Base-by-base conservation (phyloP, 306 rosid genomes). In the Alnus rubra region DNA sequence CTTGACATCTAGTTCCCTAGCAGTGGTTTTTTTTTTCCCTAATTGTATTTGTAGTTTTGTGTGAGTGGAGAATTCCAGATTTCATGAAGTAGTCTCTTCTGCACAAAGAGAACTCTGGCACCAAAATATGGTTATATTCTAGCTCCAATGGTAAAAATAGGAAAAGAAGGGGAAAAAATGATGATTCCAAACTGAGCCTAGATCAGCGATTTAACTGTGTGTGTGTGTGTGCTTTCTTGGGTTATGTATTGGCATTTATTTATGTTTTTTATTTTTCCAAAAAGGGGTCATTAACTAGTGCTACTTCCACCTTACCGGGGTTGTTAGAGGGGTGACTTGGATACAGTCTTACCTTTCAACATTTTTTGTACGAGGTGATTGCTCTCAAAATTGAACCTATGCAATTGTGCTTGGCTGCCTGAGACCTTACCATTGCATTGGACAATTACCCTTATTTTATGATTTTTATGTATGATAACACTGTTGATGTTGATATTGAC, bases 1-100 rank as follows among this genome's bases (percentile, higher is more conserved):
- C 49, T 78, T 78, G 55, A 49, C 63, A 23, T 51, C 9, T 76
- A 15, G 56, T 67, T 78, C 39, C 73, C 80, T 80, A 80, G 73
- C 70, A 14, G 4, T 74, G 51, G 13, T 33, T 49, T 42, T 37
- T n/a, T n/a, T n/a, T n/a, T 15, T 60, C 30, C 45, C 45, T 10
- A 14, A 0, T 7, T 15, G 31, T 51, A 5, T 28, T 50, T 19
- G 7, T 7, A 55, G 30, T 7, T 59, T 59, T 59, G 14, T 23
- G 13, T 23, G 35, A 23, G 35, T 59, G 65, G 65, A 59, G 28
- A 28, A 59, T 23, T 10, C 14, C 65, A 23, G 35, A 59, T 23
- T 59, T 59, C 65, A 59, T 59, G 12, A 59, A 19, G 37, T 59
- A 19, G 28, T 59, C 65, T 59, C 65, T 56, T 18, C 63, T n/a